Evolutionary conservation across 2,329 filamentous ascomycete species (phyloP).

Genomic region (Xylaria sp.): DNA sequence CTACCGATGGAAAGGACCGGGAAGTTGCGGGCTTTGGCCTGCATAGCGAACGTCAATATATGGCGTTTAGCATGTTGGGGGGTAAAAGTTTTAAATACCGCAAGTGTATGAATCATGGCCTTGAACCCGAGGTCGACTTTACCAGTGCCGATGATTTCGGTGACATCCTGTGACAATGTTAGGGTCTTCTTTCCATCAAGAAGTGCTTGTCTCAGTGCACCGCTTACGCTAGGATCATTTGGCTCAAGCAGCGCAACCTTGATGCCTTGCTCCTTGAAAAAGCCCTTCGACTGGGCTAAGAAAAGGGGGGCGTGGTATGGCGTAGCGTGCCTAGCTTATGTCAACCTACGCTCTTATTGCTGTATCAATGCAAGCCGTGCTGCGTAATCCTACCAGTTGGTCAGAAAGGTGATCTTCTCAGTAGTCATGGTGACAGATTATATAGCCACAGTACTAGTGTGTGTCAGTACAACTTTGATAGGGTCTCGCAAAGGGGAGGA

Average conservation of each 20-base stretch:
- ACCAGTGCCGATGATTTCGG: constrained; percentile 80
- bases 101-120: constrained; percentile 85
- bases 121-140: constrained; percentile 85
- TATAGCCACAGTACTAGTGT: constrained; percentile 54
- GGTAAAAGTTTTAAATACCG: constrained; percentile 56
- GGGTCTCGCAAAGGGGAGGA: constrained; percentile 51
- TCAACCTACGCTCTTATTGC: constrained; percentile 34
- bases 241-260: constrained; percentile 82
- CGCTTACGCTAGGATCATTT: constrained; percentile 76
- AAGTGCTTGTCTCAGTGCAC: neutral
- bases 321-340: constrained; percentile 74
- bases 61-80: neutral
- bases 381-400: constrained; percentile 74
- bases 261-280: constrained; percentile 79
- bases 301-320: constrained; percentile 84
- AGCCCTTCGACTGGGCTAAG: constrained; percentile 80
- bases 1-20: constrained; percentile 79
- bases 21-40: constrained; percentile 81
- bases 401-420: constrained; percentile 86
- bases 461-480: constrained; percentile 57
- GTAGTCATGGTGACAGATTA: constrained; percentile 73
- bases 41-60: constrained; percentile 9
- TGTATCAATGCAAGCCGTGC: constrained; percentile 17
- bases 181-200: constrained; percentile 27
- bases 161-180: constrained; percentile 69